Evolutionary conservation across 2,329 filamentous ascomycete species (phyloP).

Genomic region (Knoxdaviesia capensis): DNA sequence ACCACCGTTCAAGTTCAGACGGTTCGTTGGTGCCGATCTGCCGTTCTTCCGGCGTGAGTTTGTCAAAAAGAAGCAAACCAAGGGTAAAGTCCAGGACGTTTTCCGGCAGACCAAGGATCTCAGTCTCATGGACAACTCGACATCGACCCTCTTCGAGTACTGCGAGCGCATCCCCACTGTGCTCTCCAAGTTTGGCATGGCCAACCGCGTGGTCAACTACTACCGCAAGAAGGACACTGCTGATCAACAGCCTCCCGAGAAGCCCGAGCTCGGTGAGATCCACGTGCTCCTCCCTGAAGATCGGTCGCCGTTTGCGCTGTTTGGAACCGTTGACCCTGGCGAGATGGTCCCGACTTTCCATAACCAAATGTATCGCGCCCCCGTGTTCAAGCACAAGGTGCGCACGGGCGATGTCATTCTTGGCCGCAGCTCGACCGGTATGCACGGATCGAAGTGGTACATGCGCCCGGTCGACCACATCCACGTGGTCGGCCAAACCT

Average conservation of each 20-base stretch:
- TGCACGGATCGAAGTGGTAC: slow-evolving; percentile 60
- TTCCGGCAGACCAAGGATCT: slow-evolving; percentile 68
- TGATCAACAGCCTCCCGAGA: slow-evolving; percentile 58
- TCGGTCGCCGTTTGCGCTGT: slow-evolving; percentile 86
- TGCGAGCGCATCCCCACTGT: slow-evolving; percentile 85
- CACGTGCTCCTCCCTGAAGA: slow-evolving; percentile 80
- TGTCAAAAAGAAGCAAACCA: slow-evolving; percentile 66
- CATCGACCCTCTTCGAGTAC: slow-evolving; percentile 78
- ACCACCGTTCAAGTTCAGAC: slow-evolving; percentile 54
- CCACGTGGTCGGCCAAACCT: slow-evolving; percentile 78
- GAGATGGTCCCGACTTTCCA: slow-evolving; percentile 81
- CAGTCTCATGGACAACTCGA: slow-evolving; percentile 74
- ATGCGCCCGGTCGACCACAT: slow-evolving; percentile 81
- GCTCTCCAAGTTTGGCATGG: slow-evolving; percentile 94
- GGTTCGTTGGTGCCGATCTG: slow-evolving; percentile 44
- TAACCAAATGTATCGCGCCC: slow-evolving; percentile 88
- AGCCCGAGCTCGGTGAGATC: slow-evolving; percentile 72
- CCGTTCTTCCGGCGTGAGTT: slow-evolving; percentile 51
- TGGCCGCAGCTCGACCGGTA: slow-evolving; percentile 60
- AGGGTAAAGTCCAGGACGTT: slow-evolving; percentile 58
- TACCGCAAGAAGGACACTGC: slow-evolving; percentile 62
- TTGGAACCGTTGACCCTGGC: slow-evolving; percentile 79
- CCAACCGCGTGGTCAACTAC: slow-evolving; percentile 88
- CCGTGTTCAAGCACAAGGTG: slow-evolving; percentile 71
- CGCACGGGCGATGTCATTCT: slow-evolving; percentile 73